phyloP scores from a whole-genome alignment of 768 basidiomycete species.

The Naganishia kalamii region DNA sequence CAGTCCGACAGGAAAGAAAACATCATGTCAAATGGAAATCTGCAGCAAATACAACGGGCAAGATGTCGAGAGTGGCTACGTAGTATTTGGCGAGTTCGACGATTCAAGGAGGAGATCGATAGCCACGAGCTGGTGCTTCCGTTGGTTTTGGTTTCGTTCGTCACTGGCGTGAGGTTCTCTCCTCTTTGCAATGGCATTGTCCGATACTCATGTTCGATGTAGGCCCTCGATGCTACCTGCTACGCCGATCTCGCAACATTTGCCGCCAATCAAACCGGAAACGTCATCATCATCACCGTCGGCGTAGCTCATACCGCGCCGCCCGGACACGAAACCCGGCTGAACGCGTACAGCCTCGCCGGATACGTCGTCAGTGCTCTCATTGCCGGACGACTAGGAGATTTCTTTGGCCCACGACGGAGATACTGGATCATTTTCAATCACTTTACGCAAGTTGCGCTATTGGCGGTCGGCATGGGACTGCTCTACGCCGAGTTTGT shows the following conservation, averaged over 20 bases:
- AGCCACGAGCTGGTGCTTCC: not conserved
- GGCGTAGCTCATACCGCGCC: not conserved
- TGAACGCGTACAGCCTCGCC: not conserved
- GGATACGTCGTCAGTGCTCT: conserved; percentile 4
- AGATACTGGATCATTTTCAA: not conserved
- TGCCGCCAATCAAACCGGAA: conserved; percentile 2
- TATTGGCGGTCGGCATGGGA: not conserved
- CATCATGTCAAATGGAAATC: not conserved
- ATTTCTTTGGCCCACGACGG: not conserved
- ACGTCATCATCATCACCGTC: conserved; percentile 11
- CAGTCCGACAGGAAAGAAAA: not conserved
- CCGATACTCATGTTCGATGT: no score
- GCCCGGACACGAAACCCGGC: not conserved
- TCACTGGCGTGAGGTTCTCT: not conserved
- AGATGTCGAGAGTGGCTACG: not conserved
- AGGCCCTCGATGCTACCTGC: conserved; percentile 5
- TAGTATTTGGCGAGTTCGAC: not conserved
- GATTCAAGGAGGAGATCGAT: not conserved
- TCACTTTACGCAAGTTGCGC: not conserved
- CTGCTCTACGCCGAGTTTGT: not conserved
- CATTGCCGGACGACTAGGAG: not conserved
- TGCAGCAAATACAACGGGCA: not conserved
- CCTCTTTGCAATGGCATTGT: not conserved
- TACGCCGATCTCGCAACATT: conserved; percentile 2
- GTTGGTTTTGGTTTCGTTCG: not conserved